Conservation (phyloP, 1,284 basidiomycete genomes). For the Boletus chippewaensis region DNA sequence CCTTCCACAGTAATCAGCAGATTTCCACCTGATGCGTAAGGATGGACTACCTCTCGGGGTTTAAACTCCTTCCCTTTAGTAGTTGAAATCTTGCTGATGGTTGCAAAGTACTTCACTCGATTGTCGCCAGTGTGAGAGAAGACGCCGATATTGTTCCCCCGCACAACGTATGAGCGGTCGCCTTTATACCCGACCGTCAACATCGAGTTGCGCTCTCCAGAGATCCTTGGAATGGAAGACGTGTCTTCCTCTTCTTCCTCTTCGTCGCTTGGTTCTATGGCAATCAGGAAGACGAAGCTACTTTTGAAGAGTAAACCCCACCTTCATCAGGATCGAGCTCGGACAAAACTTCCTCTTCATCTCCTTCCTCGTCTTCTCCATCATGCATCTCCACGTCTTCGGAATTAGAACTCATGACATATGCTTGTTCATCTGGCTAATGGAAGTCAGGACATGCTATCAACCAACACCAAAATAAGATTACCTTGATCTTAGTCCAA, state of each 20-base stretch:
- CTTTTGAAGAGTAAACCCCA: constrained; percentile 19
- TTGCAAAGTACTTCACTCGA: constrained; percentile 81
- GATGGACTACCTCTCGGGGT: constrained; percentile 68
- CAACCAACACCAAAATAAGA: constrained; percentile 9
- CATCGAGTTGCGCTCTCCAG: constrained; percentile 77
- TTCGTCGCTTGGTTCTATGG: constrained; percentile 44
- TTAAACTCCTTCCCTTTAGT: constrained; percentile 80
- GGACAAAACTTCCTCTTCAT: constrained; percentile 67
- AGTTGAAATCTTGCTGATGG: constrained; percentile 81
- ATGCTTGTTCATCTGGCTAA: constrained; percentile 72
- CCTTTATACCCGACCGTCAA: constrained; percentile 95
- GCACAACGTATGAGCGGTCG: constrained; percentile 91
- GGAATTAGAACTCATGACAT: constrained; percentile 60
- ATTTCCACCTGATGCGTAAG: not conserved
- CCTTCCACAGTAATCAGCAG: constrained; percentile 40
- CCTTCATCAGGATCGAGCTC: constrained; percentile 57
- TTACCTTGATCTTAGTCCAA: constrained; percentile 82
- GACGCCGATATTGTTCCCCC: constrained; percentile 96
- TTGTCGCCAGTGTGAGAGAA: constrained; percentile 81
- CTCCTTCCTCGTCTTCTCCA: constrained; percentile 62
- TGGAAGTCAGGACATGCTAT: constrained; percentile 1
- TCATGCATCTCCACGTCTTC: constrained; percentile 87
- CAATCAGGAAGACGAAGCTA: constrained; percentile 9
- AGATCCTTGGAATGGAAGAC: constrained; percentile 36
- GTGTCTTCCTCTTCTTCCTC: constrained; percentile 50